Evolutionary conservation across 331 rosid species (phyloP), one percentile per base, ranked within the genome.

Genomic region (Acacia concinna): DNA sequence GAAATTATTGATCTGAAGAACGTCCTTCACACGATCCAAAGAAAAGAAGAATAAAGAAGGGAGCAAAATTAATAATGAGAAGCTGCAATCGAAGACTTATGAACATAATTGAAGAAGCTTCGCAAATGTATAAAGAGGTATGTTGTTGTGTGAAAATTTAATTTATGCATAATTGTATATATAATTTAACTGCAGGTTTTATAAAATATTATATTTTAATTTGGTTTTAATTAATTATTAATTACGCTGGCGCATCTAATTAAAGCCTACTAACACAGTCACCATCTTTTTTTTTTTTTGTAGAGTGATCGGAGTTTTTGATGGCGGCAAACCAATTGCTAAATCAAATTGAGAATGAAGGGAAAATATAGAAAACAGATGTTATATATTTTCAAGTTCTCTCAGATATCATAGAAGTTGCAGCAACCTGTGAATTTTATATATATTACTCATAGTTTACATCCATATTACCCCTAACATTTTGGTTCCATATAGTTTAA

Each of bases 1-100:
- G 44, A 41, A 64, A 34, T 77, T 38, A 15, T 68, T 76, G 76
- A 62, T 25, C 23, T 80, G 83, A 49, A 86, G 89, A 10, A 79
- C 83, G 32, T 86, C 89, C 59, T 86, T 83, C 71, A 28, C 74
- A 46, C 87, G 85, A 21, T 11, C 43, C 70, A 63, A 1, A 37
- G 1, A 4, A 28, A 28, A 28, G 35, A 27, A 10, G 67, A 30
- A 1, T 20, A 68, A 37, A 35, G 83, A 68, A 37, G 40, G 40
- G 60, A 28, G 44, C 15, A 9, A 38, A 6, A 12, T n/a, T n/a
- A 44, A 13, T 2, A 76, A 41, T n/a, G 83, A 80, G 57, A 27
- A 57, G 68, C 79, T 20, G 68, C 59, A 20, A 20, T 20, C 47
- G 79, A 66, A 43, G 6, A 18, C 15, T 32, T 21, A 13, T 23